A percentile compares a stretch with the other conserved stretches of the same genome.
Evolutionary conservation across 768 basidiomycete genomes (phyloP).

Genomic region (Asterophora lycoperdoides): DNA sequence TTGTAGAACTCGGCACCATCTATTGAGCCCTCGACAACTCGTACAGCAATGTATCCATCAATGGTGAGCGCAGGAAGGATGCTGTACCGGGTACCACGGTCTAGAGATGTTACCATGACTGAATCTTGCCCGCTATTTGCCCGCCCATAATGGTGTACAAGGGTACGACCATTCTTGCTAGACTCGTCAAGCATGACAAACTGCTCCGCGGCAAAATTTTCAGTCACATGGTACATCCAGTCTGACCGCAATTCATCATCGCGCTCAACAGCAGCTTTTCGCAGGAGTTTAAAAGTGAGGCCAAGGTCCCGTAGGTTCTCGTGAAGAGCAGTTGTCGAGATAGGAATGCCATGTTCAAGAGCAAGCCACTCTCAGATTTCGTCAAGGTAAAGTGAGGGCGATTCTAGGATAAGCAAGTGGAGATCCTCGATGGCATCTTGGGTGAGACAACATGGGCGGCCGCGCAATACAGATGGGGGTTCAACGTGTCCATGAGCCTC

Average conservation of each 20-base stretch:
- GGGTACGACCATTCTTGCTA: constrained; percentile 31
- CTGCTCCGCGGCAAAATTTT: constrained; percentile 11
- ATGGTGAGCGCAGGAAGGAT: constrained; percentile 31
- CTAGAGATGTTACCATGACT: constrained; percentile 20
- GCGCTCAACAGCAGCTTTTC: constrained; percentile 17
- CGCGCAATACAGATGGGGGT: neutral
- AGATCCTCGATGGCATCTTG: constrained; percentile 11
- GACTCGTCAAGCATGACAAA: constrained; percentile 21
- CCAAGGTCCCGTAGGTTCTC: constrained; percentile 16
- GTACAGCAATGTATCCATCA: constrained; percentile 31
- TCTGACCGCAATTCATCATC: constrained; percentile 15
- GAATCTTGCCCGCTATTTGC: constrained; percentile 22
- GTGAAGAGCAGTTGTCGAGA: constrained; percentile 16
- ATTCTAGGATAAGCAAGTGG: constrained; percentile 7
- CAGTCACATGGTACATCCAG: constrained; percentile 13
- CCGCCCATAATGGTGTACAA: constrained; percentile 24
- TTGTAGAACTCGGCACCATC: constrained; percentile 30
- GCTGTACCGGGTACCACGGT: constrained; percentile 26
- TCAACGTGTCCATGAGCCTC: too few species aligned
- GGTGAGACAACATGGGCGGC: constrained; percentile 4
- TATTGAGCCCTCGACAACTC: constrained; percentile 30
- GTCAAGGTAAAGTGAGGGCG: constrained; percentile 19
- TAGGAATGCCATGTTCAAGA: constrained; percentile 9
- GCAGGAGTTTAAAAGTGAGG: constrained; percentile 20
- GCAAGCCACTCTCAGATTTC: constrained; percentile 22